A percentile compares a stretch with the other conserved stretches of the same genome.
Conservation (phyloP, 75 land plant genomes). For the Selaginella tamariscina region DNA sequence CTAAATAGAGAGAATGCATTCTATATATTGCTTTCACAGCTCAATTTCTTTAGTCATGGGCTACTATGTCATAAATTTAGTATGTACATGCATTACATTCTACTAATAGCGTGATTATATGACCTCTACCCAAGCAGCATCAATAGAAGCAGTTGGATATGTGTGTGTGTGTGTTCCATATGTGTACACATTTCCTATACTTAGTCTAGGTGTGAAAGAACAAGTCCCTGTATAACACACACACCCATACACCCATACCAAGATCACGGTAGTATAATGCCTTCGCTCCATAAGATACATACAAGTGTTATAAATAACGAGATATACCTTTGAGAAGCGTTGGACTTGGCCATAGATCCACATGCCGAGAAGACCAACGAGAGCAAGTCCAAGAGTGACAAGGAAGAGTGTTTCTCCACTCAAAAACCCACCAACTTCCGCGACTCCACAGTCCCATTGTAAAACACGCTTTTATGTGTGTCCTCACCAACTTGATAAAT, state of each 20-base stretch:
- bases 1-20: neutral
- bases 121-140: no score
- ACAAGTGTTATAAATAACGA: neutral
- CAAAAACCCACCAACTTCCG: slow-evolving; percentile 61
- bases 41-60: no score
- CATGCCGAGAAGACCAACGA: slow-evolving; percentile 55
- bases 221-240: neutral
- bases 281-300: neutral
- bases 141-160: neutral
- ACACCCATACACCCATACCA: neutral
- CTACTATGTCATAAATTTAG: no score
- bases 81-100: no score
- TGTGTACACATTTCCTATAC: neutral
- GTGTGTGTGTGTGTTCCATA: neutral
- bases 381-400: slow-evolving; percentile 52
- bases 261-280: neutral
- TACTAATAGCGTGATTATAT: no score
- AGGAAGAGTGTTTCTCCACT: slow-evolving; percentile 77
- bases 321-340: slow-evolving; percentile 54
- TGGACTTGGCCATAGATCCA: slow-evolving; percentile 72
- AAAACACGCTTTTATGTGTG: slow-evolving; percentile 57
- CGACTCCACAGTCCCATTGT: slow-evolving; percentile 92
- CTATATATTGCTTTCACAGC: no score
- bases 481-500: slow-evolving; percentile 68
- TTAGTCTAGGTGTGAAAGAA: neutral